Evolutionary conservation across 345 rosid genomes (phyloP), one percentile per base, ranked within the genome.

Genomic region (Eucalyptus polybractea): DNA sequence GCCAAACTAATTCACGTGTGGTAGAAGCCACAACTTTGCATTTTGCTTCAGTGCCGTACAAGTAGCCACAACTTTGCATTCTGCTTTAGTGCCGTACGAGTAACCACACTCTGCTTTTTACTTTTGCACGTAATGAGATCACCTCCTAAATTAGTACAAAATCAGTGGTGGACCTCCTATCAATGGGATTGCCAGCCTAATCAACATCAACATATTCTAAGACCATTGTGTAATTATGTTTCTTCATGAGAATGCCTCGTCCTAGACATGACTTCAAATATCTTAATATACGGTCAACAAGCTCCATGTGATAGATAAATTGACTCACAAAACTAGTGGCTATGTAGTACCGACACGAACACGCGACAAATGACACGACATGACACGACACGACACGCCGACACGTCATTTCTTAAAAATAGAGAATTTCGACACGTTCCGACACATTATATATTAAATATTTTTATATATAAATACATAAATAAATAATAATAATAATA

Each of bases 161-260:
- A 56, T 24, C 1, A 24, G 2, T 56, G 62, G 62, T 56, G 62
- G 62, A 56, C 62, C 29, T 56, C 27, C 13, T 56, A 56, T 56
- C 29, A 24, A 56, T 56, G 62, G 13, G 29, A 56, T 56, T 56
- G 62, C 62, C 6, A 56, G 13, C 58, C 10, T 1, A 53, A 19
- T 53, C 58, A 53, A 53, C 62, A 56, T 10, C 6, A 56, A 0
- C 62, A 56, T 56, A 10, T 56, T 10, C 29, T 24, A 9, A 8
- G 58, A 53, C 62, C 62, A 0, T 8, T 56, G 27, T 56, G 62
- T 10, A 10, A 56, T 10, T 56, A 56, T 56, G 29, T 24, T 2
- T 56, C 6, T 22, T 56, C 62, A 1, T 56, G 0, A 56, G 27
- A 56, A 24, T 56, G 13, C 6, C 62, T 22, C 1, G 0, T 24